Conservation (phyloP, 169 alveolate species). For the Plasmodium coatneyi region DNA sequence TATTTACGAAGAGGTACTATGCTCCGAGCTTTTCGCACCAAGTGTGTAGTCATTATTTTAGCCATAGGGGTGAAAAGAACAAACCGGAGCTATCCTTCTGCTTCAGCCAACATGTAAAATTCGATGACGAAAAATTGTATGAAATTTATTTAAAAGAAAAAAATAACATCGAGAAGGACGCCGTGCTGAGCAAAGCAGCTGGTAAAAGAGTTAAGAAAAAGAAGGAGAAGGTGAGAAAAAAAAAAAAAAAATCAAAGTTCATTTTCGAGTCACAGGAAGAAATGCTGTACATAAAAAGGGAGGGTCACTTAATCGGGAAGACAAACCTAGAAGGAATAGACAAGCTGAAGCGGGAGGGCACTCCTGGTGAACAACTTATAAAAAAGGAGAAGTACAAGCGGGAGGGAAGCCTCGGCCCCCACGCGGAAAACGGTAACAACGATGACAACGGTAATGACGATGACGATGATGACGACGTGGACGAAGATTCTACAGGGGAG, state of each 20-base stretch:
- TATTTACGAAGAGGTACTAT: slow-evolving; percentile 33
- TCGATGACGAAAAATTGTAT: slow-evolving; percentile 34
- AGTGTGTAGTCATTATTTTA: slow-evolving; percentile 16
- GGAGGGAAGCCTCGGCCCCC: background rate
- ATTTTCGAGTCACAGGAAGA: slow-evolving; percentile 66
- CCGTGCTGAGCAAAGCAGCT: background rate
- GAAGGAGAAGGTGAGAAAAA: background rate
- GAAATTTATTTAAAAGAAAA: slow-evolving; percentile 71
- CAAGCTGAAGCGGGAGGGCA: background rate
- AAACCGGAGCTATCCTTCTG: slow-evolving; percentile 17
- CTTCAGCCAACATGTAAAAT: slow-evolving; percentile 27
- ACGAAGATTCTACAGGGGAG: background rate
- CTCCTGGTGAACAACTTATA: background rate
- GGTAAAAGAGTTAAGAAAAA: slow-evolving; percentile 18
- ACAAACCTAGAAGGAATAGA: background rate
- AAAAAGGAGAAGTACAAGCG: background rate
- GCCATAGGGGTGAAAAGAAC: background rate
- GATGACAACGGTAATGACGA: background rate
- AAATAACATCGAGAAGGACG: slow-evolving; percentile 30
- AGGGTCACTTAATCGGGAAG: background rate
- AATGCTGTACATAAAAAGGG: slow-evolving; percentile 50
- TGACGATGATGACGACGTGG: background rate
- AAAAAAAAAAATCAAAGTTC: slow-evolving; percentile 28
- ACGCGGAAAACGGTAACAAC: background rate
- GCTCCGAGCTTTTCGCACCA: slow-evolving; percentile 1